phyloP scores from a whole-genome alignment of 1,139 yeast genomes.

The Candida sp. region DNA sequence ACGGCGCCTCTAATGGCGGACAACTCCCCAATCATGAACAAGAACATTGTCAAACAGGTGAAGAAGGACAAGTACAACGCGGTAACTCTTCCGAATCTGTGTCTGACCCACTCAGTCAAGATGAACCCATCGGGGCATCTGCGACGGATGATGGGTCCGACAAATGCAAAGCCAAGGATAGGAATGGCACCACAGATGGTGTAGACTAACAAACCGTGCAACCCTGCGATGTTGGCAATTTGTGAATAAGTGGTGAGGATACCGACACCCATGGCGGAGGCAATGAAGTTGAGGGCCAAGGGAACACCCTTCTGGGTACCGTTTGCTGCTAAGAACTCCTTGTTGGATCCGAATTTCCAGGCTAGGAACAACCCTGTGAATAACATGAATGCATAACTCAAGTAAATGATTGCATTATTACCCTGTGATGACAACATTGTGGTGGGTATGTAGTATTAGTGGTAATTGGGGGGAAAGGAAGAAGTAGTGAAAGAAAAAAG shows the following conservation, averaged over 20 bases:
- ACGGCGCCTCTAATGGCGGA: constrained; percentile 81
- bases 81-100: constrained; percentile 74
- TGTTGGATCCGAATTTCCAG: constrained; percentile 48
- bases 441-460: background rate
- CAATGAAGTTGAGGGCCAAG: constrained; percentile 81
- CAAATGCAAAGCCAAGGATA: constrained; percentile 74
- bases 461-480: background rate
- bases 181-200: constrained; percentile 86
- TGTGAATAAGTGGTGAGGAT: constrained; percentile 84
- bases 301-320: constrained; percentile 86
- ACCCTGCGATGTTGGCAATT: constrained; percentile 84
- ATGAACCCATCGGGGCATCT: constrained; percentile 92
- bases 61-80: constrained; percentile 80
- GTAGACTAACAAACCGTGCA: constrained; percentile 87
- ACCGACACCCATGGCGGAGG: constrained; percentile 95
- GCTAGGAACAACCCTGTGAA: constrained; percentile 65
- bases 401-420: constrained; percentile 75
- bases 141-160: constrained; percentile 82
- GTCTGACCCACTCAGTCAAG: constrained; percentile 93
- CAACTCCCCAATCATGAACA: constrained; percentile 89
- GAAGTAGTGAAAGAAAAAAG: background rate
- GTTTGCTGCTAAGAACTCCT: constrained; percentile 72
- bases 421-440: constrained; percentile 40
- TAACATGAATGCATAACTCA: constrained; percentile 71
- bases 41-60: constrained; percentile 83